These are phyloP conservation scores for Aulographum hederae DNA, from an alignment of 2,329 filamentous ascomycete species.

Conservation along the genomic window DNA sequence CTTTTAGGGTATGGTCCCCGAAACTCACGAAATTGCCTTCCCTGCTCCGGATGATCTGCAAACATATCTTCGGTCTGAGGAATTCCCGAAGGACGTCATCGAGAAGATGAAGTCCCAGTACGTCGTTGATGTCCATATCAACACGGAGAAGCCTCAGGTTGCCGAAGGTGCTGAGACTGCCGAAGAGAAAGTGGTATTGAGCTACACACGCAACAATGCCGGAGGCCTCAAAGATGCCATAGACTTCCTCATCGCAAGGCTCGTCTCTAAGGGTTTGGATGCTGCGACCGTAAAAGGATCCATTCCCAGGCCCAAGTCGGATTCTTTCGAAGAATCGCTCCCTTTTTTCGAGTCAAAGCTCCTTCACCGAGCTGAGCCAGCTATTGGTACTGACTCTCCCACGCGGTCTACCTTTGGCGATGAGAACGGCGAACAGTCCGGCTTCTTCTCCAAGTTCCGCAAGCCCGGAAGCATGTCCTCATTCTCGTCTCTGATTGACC, in stretches of 20 bases:
- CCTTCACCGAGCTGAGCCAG: constrained; percentile 74
- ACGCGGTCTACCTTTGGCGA: constrained; percentile 72
- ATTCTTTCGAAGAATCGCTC: constrained; percentile 93
- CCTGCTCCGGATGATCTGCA: constrained; percentile 57
- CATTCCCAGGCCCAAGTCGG: constrained; percentile 95
- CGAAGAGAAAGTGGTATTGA: constrained; percentile 27
- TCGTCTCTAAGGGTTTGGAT: constrained; percentile 81
- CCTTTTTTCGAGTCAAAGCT: constrained; percentile 96
- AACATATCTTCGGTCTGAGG: constrained; percentile 62
- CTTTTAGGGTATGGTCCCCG: constrained; percentile 76
- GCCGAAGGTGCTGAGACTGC: constrained; percentile 24
- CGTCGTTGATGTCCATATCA: constrained; percentile 66
- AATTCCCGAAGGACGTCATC: constrained; percentile 64
- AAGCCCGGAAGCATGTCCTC: constrained; percentile 91
- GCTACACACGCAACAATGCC: constrained; percentile 90
- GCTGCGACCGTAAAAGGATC: constrained; percentile 73
- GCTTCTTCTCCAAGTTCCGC: constrained; percentile 76
- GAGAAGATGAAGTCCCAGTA: constrained; percentile 80
- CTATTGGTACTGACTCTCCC: constrained; percentile 66
- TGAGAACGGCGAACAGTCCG: constrained; percentile 62
- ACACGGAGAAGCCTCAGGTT: constrained; percentile 33
- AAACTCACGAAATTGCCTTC: constrained; percentile 82
- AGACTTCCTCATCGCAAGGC: constrained; percentile 68
- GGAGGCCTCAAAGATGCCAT: constrained; percentile 91
- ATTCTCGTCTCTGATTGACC: constrained; percentile 86